Conservation (phyloP, 2,329 filamentous ascomycete species). For the Fonsecaea nubica region DNA sequence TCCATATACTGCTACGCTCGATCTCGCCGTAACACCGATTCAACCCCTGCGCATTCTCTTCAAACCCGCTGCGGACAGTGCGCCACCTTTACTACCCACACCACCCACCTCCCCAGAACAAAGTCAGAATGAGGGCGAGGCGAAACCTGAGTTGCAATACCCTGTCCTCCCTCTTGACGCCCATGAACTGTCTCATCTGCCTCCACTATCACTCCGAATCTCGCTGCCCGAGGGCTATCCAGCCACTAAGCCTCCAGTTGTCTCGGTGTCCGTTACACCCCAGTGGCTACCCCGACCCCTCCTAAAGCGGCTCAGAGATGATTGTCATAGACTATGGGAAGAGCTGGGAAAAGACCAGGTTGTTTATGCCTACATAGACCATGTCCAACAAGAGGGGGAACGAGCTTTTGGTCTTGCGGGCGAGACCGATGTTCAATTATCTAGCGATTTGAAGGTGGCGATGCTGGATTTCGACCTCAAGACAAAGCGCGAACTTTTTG, state of each 20-base stretch:
- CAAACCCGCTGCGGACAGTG: conserved; percentile 46
- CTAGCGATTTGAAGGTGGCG: conserved; percentile 65
- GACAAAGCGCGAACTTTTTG: conserved; percentile 75
- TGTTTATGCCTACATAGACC: conserved; percentile 66
- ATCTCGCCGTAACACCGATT: conserved; percentile 62
- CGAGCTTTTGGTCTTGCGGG: conserved; percentile 59
- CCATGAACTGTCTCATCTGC: conserved; percentile 61
- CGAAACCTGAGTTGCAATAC: conserved; percentile 16
- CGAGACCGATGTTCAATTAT: conserved; percentile 50
- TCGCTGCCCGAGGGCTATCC: conserved; percentile 64
- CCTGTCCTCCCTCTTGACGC: conserved; percentile 30
- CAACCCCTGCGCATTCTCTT: conserved; percentile 58
- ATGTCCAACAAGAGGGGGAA: conserved; percentile 65
- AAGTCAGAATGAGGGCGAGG: conserved; percentile 37
- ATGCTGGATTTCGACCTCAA: conserved; percentile 80
- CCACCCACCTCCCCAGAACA: conserved; percentile 52
- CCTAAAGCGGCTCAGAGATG: conserved; percentile 54
- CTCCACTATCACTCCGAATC: conserved; percentile 61
- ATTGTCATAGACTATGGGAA: conserved; percentile 63
- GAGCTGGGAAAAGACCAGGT: conserved; percentile 64
- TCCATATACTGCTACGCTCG: conserved; percentile 59
- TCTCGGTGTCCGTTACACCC: conserved; percentile 57
- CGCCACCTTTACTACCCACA: conserved; percentile 47
- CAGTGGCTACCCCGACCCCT: conserved; percentile 60
- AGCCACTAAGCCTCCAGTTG: conserved; percentile 56